phyloP scores from a whole-genome alignment of 2,329 filamentous ascomycete species.

The Aspergillus ibericus region DNA sequence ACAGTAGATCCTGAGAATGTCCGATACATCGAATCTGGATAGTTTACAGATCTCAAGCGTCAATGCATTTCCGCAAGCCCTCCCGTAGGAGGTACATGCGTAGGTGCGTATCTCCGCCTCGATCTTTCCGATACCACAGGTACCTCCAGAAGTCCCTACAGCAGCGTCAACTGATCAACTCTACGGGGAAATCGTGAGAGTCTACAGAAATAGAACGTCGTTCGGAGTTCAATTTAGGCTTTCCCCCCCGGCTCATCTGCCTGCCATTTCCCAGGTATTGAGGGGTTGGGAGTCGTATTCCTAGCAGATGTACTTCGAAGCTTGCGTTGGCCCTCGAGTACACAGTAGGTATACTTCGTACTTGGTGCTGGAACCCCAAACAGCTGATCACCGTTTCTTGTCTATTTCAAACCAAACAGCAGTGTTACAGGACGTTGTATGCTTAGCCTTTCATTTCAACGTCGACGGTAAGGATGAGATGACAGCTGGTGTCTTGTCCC shows the following conservation, averaged over 20 bases:
- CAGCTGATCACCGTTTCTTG: conserved; percentile 11
- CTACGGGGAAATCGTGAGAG: background rate
- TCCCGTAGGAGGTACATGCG: background rate
- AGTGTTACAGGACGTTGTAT: background rate
- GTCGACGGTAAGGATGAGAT: background rate
- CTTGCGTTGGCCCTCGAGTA: background rate
- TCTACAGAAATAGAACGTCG: background rate
- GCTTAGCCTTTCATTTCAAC: background rate
- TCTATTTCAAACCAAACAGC: conserved; percentile 3
- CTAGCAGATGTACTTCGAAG: background rate
- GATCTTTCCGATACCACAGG: conserved; percentile 7
- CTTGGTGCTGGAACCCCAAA: conserved; percentile 10
- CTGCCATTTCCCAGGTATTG: background rate
- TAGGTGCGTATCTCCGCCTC: background rate
- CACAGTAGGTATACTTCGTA: too few relatives aligned
- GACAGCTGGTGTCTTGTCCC: conserved; percentile 3
- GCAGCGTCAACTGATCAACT: background rate
- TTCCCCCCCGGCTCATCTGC: background rate
- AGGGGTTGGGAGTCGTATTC: background rate
- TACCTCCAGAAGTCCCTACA: background rate
- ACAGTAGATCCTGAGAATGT: background rate
- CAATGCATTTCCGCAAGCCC: background rate
- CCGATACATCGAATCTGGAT: background rate
- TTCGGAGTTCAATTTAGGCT: background rate
- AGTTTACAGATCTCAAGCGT: background rate